Evolutionary conservation across 2,329 filamentous ascomycete genomes (phyloP), one percentile per base, ranked within the genome.

Genomic region (Cadophora sp.): DNA sequence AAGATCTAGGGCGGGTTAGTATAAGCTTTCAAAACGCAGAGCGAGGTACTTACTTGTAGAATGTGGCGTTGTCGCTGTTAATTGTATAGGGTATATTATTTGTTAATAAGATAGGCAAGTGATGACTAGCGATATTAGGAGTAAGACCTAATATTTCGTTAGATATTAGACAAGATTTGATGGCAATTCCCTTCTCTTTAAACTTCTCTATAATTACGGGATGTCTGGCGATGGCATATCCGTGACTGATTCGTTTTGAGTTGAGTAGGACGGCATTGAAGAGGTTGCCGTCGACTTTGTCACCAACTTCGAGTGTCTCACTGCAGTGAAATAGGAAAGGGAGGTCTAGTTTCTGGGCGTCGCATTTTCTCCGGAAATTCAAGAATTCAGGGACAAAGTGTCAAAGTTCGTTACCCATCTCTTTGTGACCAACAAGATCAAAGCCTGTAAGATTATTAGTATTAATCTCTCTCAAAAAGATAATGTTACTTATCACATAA

Each of bases 291-390:
- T 93, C 88, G 1, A 84, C 83, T 5, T 87, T 85, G 27, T 83
- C 84, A 45, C 89, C 90, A 9, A 85, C 83, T 36, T 92, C 88
- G 4, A 92, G 81, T 0, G 91, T 92, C 79, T 94, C 91, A 27
- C 91, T 91, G 70, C 91, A 92, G 78, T 94, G 91, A 73, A 93
- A 91, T 47, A 93, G 80, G 73, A 93, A 92, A 0, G 91, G 91
- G 2, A 93, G 90, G 0, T 87, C 82, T 4, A 90, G 67, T 0
- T 74, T 72, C 0, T 81, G 75, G 1, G 71, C 66, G 6, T 78
- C 73, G 78, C 89, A 92, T 0, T 81, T 78, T 36, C 80, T 72
- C 62, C 82, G 79, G 73, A 91, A 91, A 0, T 81, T 80, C 3
- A 89, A 78, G 7, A 92, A 82, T 68, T 89, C 81, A 0, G 77